Evolutionary conservation across 352 stramenopile genomes (phyloP).

Genomic region (Blastocystis sp.): DNA sequence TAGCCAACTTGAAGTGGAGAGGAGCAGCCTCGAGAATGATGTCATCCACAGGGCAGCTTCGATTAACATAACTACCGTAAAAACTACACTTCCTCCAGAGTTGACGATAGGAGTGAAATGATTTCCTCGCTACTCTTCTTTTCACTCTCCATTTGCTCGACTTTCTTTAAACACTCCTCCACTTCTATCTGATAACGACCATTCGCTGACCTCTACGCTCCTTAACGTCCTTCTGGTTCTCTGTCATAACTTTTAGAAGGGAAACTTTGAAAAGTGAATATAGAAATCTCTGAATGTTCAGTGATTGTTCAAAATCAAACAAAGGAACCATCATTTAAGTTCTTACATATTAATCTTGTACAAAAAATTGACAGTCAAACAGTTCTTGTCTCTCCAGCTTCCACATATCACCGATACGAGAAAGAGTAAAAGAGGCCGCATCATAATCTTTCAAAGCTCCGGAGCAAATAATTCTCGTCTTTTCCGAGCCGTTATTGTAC

Average conservation of each 20-base stretch:
- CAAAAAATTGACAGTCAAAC: background rate
- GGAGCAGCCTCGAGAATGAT: conserved; percentile 2
- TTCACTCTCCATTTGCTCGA: conserved; percentile 18
- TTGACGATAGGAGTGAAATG: background rate
- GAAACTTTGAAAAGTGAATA: too few relatives aligned
- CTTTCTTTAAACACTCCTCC: conserved; percentile 1
- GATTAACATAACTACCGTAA: background rate
- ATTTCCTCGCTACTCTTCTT: conserved; percentile 19
- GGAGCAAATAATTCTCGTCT: background rate
- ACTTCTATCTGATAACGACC: background rate
- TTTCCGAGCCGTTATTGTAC: background rate
- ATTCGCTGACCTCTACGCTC: background rate
- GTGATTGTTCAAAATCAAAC: background rate
- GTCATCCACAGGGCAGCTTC: conserved; percentile 13
- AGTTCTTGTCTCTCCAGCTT: background rate
- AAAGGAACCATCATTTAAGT: background rate
- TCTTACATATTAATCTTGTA: background rate
- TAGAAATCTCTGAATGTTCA: background rate
- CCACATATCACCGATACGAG: background rate
- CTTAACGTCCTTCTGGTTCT: background rate
- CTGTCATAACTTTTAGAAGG: background rate
- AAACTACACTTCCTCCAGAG: conserved; percentile 13
- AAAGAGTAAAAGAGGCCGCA: background rate
- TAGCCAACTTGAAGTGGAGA: background rate
- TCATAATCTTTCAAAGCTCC: background rate